A percentile compares a stretch with the other conserved stretches of the same genome.
phyloP scores from a whole-genome alignment of 345 rosid genomes.

The Pistacia atlantica region DNA sequence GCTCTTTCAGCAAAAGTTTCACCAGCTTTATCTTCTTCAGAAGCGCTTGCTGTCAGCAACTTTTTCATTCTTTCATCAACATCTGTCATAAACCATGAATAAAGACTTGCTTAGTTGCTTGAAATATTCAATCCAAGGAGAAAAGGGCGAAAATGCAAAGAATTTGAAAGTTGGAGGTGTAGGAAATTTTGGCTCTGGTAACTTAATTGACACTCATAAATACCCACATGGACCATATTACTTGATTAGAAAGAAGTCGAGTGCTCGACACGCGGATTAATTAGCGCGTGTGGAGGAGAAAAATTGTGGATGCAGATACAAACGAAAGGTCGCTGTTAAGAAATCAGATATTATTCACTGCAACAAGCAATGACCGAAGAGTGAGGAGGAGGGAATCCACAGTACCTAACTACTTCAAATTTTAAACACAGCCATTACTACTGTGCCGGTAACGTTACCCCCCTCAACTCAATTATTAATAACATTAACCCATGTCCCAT shows the following conservation, averaged over 20 bases:
- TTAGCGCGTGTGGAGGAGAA: neutral
- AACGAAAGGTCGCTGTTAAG: constrained; percentile 6
- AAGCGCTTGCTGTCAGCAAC: constrained; percentile 23
- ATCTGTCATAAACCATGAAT: constrained; percentile 31
- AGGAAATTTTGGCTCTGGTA: neutral
- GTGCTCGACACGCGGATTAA: neutral
- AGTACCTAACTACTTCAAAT: neutral
- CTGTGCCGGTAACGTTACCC: no score
- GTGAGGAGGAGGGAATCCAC: neutral
- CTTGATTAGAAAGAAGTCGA: neutral
- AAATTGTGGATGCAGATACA: neutral
- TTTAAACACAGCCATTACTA: neutral
- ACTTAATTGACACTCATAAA: no score
- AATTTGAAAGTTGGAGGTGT: constrained; percentile 5
- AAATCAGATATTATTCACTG: neutral
- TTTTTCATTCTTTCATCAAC: constrained; percentile 53
- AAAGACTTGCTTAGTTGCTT: neutral
- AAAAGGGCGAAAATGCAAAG: neutral
- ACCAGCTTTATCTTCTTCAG: constrained; percentile 39
- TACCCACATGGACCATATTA: neutral
- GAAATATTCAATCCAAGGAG: neutral
- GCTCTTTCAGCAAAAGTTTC: constrained; percentile 72
- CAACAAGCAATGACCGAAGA: constrained; percentile 8
- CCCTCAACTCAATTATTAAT: neutral
- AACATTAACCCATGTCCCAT: no score